A percentile compares a stretch with the other conserved stretches of the same genome.
Evolutionary conservation across 306 rosid genomes (phyloP).

Genomic region (Castanea sativa): DNA sequence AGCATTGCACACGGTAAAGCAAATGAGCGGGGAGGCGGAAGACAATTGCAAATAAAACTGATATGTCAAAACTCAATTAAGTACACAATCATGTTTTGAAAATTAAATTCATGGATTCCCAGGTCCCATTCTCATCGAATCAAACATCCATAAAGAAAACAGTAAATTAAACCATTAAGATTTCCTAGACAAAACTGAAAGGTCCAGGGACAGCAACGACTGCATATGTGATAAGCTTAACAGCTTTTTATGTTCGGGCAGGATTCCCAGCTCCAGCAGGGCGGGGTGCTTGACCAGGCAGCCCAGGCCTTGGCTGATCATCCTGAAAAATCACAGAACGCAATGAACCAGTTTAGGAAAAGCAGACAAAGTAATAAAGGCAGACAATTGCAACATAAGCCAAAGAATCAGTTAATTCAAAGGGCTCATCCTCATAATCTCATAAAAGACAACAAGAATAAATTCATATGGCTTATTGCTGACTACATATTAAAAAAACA

Average conservation of each 20-base stretch:
- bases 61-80: not conserved
- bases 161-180: not conserved
- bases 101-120: not conserved
- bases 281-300: slow-evolving; percentile 68
- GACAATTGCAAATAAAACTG: not conserved
- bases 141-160: not conserved
- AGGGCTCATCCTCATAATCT: too few species aligned
- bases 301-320: slow-evolving; percentile 67
- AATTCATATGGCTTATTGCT: too few species aligned
- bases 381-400: not conserved
- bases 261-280: slow-evolving; percentile 51
- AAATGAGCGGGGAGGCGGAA: not conserved
- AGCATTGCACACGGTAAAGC: too few species aligned
- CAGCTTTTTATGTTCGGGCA: slow-evolving; percentile 33
- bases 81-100: not conserved
- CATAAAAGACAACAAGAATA: too few species aligned
- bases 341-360: not conserved
- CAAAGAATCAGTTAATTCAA: too few species aligned
- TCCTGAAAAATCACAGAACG: slow-evolving; percentile 36
- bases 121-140: not conserved
- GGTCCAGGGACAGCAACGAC: not conserved
- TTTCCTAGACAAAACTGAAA: slow-evolving; percentile 16
- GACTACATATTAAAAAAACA: too few species aligned
- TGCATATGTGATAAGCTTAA: not conserved
- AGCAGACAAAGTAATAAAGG: not conserved